Conservation (phyloP, 306 rosid genomes). For the Crataegus laevigata region DNA sequence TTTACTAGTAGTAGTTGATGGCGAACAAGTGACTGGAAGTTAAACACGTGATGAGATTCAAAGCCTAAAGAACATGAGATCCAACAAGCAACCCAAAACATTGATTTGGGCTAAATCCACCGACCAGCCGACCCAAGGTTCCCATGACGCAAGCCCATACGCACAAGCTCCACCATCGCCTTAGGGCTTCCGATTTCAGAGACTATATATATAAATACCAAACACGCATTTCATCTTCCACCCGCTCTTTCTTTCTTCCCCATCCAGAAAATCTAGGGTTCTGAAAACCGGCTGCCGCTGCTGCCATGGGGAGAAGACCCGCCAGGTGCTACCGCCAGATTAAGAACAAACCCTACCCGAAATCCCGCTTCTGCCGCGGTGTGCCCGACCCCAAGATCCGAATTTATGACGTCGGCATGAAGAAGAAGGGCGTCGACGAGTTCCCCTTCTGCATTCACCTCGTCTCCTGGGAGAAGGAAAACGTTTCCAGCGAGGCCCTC, state of each 20-base stretch:
- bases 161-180: not conserved
- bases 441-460: slow-evolving; percentile 89
- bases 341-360: slow-evolving; percentile 63
- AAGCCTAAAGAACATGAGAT: not conserved
- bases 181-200: not conserved
- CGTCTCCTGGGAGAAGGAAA: slow-evolving; percentile 88
- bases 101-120: not conserved
- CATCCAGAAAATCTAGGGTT: not conserved
- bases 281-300: not conserved
- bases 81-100: not conserved
- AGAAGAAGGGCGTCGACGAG: slow-evolving; percentile 87
- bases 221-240: not conserved
- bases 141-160: slow-evolving; percentile 34
- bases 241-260: not conserved
- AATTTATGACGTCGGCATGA: slow-evolving; percentile 89
- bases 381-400: slow-evolving; percentile 69
- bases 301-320: slow-evolving; percentile 30
- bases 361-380: slow-evolving; percentile 62
- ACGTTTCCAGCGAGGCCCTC: slow-evolving; percentile 67
- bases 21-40: accelerated
- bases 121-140: not conserved
- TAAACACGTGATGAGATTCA: not conserved
- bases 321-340: slow-evolving; percentile 74
- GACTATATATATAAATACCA: not conserved
- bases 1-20: too few species aligned